Conservation (phyloP, 331 rosid genomes). For the Spiraea crenata region DNA sequence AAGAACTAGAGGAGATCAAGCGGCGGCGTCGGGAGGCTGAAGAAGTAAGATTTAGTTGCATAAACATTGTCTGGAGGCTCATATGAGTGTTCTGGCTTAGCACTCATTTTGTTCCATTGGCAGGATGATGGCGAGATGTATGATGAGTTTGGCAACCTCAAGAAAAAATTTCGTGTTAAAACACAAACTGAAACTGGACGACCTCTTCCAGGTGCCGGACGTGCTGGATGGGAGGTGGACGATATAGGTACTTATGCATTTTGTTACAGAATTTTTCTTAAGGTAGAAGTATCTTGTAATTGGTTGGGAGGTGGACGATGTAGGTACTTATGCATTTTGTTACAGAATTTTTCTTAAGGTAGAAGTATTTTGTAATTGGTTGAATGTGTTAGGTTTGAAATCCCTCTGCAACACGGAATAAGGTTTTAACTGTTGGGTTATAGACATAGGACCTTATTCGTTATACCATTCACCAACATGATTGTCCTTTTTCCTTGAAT, state of each 20-base stretch:
- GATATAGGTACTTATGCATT: conserved; percentile 64
- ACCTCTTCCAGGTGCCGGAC: conserved; percentile 88
- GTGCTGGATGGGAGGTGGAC: conserved; percentile 99
- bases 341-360: background rate
- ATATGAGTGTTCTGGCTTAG: conserved; percentile 17
- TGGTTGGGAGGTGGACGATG: conserved; percentile 97
- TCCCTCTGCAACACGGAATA: background rate
- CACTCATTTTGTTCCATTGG: conserved; percentile 16
- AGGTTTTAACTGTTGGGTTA: too few species aligned
- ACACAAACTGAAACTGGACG: conserved; percentile 75
- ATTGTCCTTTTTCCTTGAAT: background rate
- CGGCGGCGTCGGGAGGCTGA: conserved; percentile 97
- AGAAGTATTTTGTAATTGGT: background rate
- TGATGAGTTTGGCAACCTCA: conserved; percentile 97
- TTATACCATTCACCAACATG: background rate
- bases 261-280: conserved; percentile 1
- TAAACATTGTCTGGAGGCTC: conserved; percentile 11
- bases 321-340: conserved; percentile 53
- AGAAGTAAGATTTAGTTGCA: conserved; percentile 56
- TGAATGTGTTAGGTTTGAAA: background rate
- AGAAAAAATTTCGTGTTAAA: conserved; percentile 94
- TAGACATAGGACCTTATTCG: background rate
- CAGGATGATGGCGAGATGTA: conserved; percentile 98
- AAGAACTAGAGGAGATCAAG: conserved; percentile 87
- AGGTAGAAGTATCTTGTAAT: background rate